Evolutionary conservation across 352 stramenopile species (phyloP).

Genomic region (Phytophthora cryptogea): DNA sequence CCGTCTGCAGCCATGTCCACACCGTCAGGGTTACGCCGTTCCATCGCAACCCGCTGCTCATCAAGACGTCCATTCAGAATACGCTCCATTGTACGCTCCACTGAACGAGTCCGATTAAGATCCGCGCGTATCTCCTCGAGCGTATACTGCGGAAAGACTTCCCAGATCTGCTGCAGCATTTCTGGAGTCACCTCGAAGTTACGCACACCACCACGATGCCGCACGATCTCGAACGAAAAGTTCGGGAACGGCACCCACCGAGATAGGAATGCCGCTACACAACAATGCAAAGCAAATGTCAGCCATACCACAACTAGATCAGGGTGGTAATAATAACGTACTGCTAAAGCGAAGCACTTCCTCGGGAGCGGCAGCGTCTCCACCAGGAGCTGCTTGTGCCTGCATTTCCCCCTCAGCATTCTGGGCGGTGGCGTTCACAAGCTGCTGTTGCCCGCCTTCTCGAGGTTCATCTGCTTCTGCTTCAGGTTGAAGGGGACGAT

Average conservation of each 20-base stretch:
- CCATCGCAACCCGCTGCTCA: conserved; percentile 37
- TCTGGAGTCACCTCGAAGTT: conserved; percentile 65
- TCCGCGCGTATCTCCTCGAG: conserved; percentile 60
- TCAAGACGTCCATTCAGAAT: conserved; percentile 64
- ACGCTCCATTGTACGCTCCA: conserved; percentile 74
- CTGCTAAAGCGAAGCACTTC: conserved; percentile 80
- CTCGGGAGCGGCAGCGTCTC: conserved; percentile 32
- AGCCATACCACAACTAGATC: conserved; percentile 8
- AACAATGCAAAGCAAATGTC: conserved; percentile 18
- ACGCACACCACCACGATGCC: conserved; percentile 35
- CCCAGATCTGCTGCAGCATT: conserved; percentile 76
- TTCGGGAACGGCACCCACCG: conserved; percentile 73
- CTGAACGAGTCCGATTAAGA: conserved; percentile 55
- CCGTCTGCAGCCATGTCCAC: conserved; percentile 25
- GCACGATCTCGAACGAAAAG: conserved; percentile 79
- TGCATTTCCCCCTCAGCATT: conserved; percentile 18
- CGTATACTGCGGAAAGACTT: conserved; percentile 77
- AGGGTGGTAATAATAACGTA: conserved; percentile 37
- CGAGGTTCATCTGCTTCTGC: conserved; percentile 15
- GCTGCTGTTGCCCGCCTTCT: conserved; percentile 5
- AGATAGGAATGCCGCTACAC: conserved; percentile 67
- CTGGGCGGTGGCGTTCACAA: conserved; percentile 8
- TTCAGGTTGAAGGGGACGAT: conserved; percentile 16
- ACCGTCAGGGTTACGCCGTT: conserved; percentile 22
- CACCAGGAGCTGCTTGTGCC: conserved; percentile 4